Conservation (phyloP, 139 green algal genomes). For the Picochlorum sp. region DNA sequence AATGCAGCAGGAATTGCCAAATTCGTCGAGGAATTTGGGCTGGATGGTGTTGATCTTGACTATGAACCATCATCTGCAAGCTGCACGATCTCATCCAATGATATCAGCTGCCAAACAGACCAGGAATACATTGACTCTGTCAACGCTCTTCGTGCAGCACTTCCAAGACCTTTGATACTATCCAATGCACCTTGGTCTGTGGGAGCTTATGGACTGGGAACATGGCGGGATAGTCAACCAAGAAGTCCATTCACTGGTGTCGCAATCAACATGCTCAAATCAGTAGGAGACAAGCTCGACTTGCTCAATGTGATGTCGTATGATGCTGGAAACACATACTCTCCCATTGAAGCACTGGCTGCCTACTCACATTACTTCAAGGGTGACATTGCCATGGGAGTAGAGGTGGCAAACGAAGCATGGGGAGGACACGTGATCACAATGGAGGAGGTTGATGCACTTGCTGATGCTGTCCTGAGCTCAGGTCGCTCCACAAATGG, state of each 20-base stretch:
- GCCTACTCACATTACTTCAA: constrained; percentile 25
- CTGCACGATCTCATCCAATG: background rate
- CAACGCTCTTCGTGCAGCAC: constrained; percentile 14
- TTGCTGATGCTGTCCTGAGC: background rate
- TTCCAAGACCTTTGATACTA: constrained; percentile 32
- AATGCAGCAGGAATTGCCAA: constrained; percentile 24
- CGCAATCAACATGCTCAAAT: constrained; percentile 32
- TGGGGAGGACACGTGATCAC: constrained; percentile 25
- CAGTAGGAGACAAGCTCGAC: constrained; percentile 25
- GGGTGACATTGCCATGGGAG: constrained; percentile 26
- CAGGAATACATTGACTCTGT: constrained; percentile 15
- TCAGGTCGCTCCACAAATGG: constrained; percentile 3
- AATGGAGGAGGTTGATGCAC: background rate
- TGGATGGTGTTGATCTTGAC: constrained; percentile 37
- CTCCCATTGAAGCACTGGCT: constrained; percentile 19
- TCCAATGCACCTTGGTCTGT: constrained; percentile 28
- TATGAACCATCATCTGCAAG: constrained; percentile 16
- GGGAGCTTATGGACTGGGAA: constrained; percentile 31
- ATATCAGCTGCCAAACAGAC: constrained; percentile 32
- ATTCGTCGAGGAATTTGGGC: constrained; percentile 29
- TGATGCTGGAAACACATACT: constrained; percentile 29
- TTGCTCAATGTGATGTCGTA: constrained; percentile 43
- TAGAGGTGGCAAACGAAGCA: constrained; percentile 37
- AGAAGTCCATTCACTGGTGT: constrained; percentile 21
- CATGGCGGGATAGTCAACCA: constrained; percentile 3